phyloP scores from a whole-genome alignment of 805 yeast genomes.

The Pichia manshurica region DNA sequence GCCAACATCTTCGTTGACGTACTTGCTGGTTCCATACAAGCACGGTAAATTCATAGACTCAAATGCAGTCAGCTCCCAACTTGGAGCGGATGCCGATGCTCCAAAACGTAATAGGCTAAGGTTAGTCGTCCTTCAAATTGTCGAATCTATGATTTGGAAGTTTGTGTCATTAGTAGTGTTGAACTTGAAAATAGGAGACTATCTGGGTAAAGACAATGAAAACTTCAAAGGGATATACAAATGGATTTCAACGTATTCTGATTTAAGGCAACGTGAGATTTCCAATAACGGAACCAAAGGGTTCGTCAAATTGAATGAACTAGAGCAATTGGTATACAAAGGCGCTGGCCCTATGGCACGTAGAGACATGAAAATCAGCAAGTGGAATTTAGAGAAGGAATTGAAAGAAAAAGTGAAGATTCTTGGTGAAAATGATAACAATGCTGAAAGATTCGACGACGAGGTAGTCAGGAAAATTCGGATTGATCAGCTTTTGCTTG shows the following conservation, averaged over 20 bases:
- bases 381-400: slow-evolving; percentile 55
- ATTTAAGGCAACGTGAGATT: slow-evolving; percentile 7
- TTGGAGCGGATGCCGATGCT: slow-evolving; percentile 1
- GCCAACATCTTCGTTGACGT: slow-evolving; percentile 1
- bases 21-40: slow-evolving; percentile 2
- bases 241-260: slow-evolving; percentile 11
- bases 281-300: slow-evolving; percentile 8
- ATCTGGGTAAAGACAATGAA: background rate
- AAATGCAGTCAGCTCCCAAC: slow-evolving; percentile 14
- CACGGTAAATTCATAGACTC: slow-evolving; percentile 16
- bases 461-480: slow-evolving; percentile 54
- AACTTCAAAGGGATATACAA: slow-evolving; percentile 10
- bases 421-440: slow-evolving; percentile 31
- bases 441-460: slow-evolving; percentile 48
- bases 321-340: slow-evolving; percentile 5
- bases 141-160: slow-evolving; percentile 13
- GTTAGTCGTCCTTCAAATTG: slow-evolving; percentile 11
- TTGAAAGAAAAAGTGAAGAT: slow-evolving; percentile 39
- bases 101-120: slow-evolving; percentile 13
- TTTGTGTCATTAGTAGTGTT: slow-evolving; percentile 3
- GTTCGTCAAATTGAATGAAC: slow-evolving; percentile 10
- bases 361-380: slow-evolving; percentile 69
- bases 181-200: slow-evolving; percentile 7
- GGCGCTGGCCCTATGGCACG: slow-evolving; percentile 36
- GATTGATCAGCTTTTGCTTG: slow-evolving; percentile 48